Base-by-base conservation (phyloP, 768 basidiomycete genomes). In the Ramaria rubella region DNA sequence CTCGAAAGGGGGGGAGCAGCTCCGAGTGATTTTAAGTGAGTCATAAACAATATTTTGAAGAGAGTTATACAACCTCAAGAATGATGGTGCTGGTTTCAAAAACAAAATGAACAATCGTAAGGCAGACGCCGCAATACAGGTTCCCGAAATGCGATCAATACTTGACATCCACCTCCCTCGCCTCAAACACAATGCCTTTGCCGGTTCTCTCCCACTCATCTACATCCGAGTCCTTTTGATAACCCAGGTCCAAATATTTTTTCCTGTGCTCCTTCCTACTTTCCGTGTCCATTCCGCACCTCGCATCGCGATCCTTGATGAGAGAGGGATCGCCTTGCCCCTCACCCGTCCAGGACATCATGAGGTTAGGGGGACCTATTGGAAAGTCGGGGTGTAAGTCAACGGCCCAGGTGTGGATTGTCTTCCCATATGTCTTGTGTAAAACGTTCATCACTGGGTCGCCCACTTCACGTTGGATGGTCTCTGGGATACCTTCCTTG, bases 391-490 rank as follows among this genome's bases (percentile, higher is more conserved):
- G 71, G 59, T 72, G 58, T 29, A 65, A 66, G 58, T 77, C 76
- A 43, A 61, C 58, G 7, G 68, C 62, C 70, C 74, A 74, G 14
- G 70, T 73, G 19, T 72, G 69, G 30, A 73, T 67, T 5, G 70
- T 65, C 68, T 79, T 80, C 36, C 77, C 79, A 57, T 77, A 80
- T 2, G 76, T 75, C 42, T 68, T 65, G 55, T 79, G 75, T 3
- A 78, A 64, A 53, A 75, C 71, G 9, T 70, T 66, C 75, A 79
- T 78, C 2, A 65, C 67, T 0, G 66, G 69, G 43, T 76, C 73
- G 23, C 70, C 70, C 9, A 69, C 66, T 12, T 60, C 58, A 24
- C 54, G 67, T 67, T 50, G n/a, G 15, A 17, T 36, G 34, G 34
- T 8, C 34, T 36, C 34, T 36, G 34, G 17, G 7, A 36, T 8